These are phyloP conservation scores for Vigna reflexopilosa DNA, from an alignment of 306 rosid species.

Conservation along the genomic window DNA sequence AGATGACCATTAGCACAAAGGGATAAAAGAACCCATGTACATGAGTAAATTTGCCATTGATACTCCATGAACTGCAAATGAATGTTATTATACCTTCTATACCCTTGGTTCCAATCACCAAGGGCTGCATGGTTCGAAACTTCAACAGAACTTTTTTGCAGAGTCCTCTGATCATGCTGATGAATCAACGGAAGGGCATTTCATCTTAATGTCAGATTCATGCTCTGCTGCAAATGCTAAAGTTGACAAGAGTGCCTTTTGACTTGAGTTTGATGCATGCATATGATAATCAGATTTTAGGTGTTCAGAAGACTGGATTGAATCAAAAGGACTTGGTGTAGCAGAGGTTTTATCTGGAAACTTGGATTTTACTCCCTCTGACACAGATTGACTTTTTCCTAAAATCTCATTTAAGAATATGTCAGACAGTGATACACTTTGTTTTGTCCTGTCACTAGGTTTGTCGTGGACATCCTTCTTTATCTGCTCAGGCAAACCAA, in stretches of 20 bases:
- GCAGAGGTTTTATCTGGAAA: conserved; percentile 51
- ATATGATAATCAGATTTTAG: conserved; percentile 52
- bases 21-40: too few species aligned
- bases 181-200: conserved; percentile 36
- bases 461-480: conserved; percentile 33
- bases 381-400: conserved; percentile 44
- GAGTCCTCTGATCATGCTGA: conserved; percentile 25
- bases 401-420: conserved; percentile 42
- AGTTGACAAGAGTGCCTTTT: conserved; percentile 69
- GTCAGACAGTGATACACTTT: conserved; percentile 39
- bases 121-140: not conserved
- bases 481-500: conserved; percentile 33
- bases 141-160: conserved; percentile 31
- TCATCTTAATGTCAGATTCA: conserved; percentile 58
- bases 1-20: too few species aligned
- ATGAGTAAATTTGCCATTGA: too few species aligned
- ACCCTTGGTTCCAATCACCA: not conserved
- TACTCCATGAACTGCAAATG: too few species aligned
- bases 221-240: conserved; percentile 76
- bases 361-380: conserved; percentile 41
- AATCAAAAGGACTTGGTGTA: conserved; percentile 47
- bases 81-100: too few species aligned
- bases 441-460: conserved; percentile 44
- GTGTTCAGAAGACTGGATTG: conserved; percentile 53
- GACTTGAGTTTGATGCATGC: conserved; percentile 56